Base-by-base conservation (phyloP, 108 stramenopile species). In the Aurantiochytrium sp. region DNA sequence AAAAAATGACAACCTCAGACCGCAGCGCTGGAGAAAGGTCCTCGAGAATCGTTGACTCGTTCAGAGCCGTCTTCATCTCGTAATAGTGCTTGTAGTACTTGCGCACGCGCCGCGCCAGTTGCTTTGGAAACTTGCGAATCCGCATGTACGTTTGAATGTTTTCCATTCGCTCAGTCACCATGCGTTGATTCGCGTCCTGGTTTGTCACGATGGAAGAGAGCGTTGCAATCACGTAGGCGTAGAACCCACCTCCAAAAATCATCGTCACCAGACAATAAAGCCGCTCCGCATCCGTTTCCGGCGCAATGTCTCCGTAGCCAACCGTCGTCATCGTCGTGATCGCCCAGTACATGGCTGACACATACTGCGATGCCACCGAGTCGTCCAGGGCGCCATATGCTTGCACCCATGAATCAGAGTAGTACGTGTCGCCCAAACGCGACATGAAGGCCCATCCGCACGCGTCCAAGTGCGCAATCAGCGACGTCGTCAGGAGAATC, bases 251-350 rank as follows among this genome's bases (percentile, higher is more conserved):
- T 28, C 91, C 91, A 29, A 90, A 12, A 47, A 91, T 10, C 91
- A 89, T 89, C 12, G 76, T 59, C 44, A 73, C 23, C 0, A 91
- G 59, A 58, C 59, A 58, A 49, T 83, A 90, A 42, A 58, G 47
- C 19, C 89, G 60, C 71, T 91, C 91, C 6, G 47, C 19, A 25
- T 91, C 83, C 49, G 83, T 90, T 57, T 83, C 53, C n/a, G 93
- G 92, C 19, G 59, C 49, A 58, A 93, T 92, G 89, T 94, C 93
- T 12, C 93, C 93, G 87, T 93, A 94, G 8, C 93, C 93, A 5
- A 92, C 93, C 0, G 93, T 93, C 16, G 93, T 91, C 92, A 94
- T 93, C 44, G 93, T 94, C 49, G 92, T 91, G 49, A 93, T 89
- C 19, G 92, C 90, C 71, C 91, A 94, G 90, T 94, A 93, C 45